Base-by-base conservation (phyloP, 164 flowering plant genomes). In the Chimonanthus praecox region DNA sequence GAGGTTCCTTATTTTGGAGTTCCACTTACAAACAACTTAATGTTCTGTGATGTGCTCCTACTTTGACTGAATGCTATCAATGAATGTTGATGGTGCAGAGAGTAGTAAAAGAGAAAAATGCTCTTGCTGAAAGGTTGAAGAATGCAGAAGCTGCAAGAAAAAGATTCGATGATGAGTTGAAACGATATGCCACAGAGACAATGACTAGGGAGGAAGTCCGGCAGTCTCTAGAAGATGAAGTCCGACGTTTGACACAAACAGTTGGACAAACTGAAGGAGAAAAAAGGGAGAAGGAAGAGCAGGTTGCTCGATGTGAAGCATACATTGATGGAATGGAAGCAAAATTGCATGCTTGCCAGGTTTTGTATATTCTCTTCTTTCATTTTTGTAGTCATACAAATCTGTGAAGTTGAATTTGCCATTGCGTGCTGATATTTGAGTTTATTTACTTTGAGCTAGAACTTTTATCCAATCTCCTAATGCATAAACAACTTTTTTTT, bases 231-330 rank as follows among this genome's bases (percentile, higher is more conserved):
- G 98, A 96, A 84, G 95, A 92, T 79, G 98, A 94, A 82, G 89
- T 96, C 73, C 92, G 89, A 33, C 78, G 93, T 71, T 78, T 96
- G 85, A 96, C 88, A 44, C 84, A 94, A 81, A 88, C 98, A 21
- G 98, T 89, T 71, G 99, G 95, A 67, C 92, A 96, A 79, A 92
- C 97, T 67, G 97, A 88, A 86, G 97, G 87, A 72, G 95, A 91
- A 76, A 94, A 92, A 79, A 79, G 94, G 73, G 98, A 94, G 77
- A 96, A 96, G 81, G 99, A 96, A 82, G 97, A 90, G 77, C 97
- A 94, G 80, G 88, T 96, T 85, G 89, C 93, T 79, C 87, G 95
- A 46, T 94, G 97, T 84, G 98, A 96, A 81, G 92, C 92, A 9
- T 96, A 88, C 80, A 94, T 96, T 80, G 91, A 92, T 81, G 94